Percentiles rank a stretch among this genome's conserved stretches.
phyloP scores from a whole-genome alignment of 2,329 filamentous ascomycete species.

The Epichloe coenophiala region DNA sequence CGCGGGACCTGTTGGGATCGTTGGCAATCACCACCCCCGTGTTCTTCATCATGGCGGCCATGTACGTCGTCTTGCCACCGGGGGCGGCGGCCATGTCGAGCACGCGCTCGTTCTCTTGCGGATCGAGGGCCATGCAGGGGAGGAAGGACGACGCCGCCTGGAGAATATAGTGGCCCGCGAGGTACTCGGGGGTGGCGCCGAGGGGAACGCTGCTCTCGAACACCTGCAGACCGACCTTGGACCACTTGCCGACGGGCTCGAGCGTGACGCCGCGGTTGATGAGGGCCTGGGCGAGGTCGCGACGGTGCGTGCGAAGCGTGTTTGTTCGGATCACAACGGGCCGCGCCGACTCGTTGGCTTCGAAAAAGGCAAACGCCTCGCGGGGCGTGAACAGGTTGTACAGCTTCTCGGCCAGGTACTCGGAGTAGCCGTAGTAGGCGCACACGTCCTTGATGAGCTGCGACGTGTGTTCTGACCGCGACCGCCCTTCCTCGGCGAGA shows the following conservation, averaged over 20 bases:
- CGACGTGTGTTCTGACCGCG: slow-evolving; percentile 74
- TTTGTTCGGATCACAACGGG: slow-evolving; percentile 96
- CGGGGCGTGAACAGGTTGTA: slow-evolving; percentile 82
- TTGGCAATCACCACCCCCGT: slow-evolving; percentile 93
- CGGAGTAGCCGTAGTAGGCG: slow-evolving; percentile 91
- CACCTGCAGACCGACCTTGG: slow-evolving; percentile 90
- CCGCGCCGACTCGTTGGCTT: slow-evolving; percentile 89
- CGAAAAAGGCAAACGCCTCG: slow-evolving; percentile 96
- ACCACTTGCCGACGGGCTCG: slow-evolving; percentile 97
- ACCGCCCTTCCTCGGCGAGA: slow-evolving; percentile 65
- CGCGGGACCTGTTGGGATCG: slow-evolving; percentile 84
- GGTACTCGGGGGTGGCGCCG: slow-evolving; percentile 87
- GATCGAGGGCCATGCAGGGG: slow-evolving; percentile 91
- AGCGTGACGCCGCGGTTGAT: slow-evolving; percentile 95
- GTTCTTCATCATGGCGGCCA: slow-evolving; percentile 65
- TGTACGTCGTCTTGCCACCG: slow-evolving; percentile 21
- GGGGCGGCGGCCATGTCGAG: slow-evolving; percentile 45
- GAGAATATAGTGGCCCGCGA: slow-evolving; percentile 94
- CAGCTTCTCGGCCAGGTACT: slow-evolving; percentile 90
- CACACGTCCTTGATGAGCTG: slow-evolving; percentile 87
- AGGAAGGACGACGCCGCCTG: slow-evolving; percentile 96
- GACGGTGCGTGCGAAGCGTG: slow-evolving; percentile 64
- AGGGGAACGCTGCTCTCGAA: slow-evolving; percentile 80
- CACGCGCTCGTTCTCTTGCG: slow-evolving; percentile 81
- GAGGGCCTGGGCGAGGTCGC: slow-evolving; percentile 78